These are phyloP conservation scores for Pythium dissotocum DNA, from an alignment of 352 stramenopile species.

Conservation along the genomic window DNA sequence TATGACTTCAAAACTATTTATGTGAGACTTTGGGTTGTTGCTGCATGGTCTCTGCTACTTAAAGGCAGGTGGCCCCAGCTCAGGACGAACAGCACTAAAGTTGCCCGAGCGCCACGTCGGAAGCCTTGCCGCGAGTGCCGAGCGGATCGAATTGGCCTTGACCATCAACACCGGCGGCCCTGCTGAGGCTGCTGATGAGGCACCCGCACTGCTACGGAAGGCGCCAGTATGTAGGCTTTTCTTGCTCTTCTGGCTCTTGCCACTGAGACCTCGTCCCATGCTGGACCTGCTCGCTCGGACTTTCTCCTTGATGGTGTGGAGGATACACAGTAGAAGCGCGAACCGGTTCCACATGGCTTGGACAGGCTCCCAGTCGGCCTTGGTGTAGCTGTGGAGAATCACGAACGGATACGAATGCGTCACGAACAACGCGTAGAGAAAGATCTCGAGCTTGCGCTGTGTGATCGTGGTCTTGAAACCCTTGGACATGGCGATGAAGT, in stretches of 20 bases:
- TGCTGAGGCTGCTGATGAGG: neutral
- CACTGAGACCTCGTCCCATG: neutral
- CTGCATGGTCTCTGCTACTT: neutral
- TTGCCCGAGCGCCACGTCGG: neutral
- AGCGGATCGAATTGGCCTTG: neutral
- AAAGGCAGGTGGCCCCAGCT: neutral
- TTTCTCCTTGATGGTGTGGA: neutral
- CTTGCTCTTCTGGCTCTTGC: neutral
- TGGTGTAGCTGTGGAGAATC: conserved; percentile 24
- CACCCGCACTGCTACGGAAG: neutral
- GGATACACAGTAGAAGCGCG: conserved; percentile 29
- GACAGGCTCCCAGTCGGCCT: conserved; percentile 27
- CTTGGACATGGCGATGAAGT: neutral
- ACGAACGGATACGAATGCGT: conserved; percentile 28
- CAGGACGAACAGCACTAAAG: neutral
- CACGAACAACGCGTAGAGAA: conserved; percentile 6
- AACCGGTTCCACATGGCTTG: conserved; percentile 34
- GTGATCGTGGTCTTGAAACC: neutral
- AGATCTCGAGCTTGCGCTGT: conserved; percentile 17
- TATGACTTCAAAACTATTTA: too few relatives aligned
- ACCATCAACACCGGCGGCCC: neutral
- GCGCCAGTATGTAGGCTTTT: neutral
- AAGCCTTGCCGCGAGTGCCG: neutral
- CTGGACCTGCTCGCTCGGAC: neutral
- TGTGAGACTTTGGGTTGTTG: too few relatives aligned